Evolutionary conservation across 1,284 basidiomycete genomes (phyloP), one percentile per base, ranked within the genome.

Genomic region (Microbotryum silenes-acaulis): DNA sequence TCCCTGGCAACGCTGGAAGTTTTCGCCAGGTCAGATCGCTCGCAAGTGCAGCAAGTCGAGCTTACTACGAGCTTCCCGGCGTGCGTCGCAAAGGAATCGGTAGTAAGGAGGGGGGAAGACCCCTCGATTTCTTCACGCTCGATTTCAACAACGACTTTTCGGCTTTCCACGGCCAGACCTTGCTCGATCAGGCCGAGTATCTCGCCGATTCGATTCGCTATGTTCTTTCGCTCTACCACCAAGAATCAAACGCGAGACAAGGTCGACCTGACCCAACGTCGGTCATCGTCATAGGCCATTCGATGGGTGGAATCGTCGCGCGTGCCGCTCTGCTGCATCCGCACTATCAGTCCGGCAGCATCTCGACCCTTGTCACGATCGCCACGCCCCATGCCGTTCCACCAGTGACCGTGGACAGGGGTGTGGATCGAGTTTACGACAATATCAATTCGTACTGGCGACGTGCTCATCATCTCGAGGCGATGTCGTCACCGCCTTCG

Each of bases 131-230:
- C 72, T 97, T 87, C 73, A 81, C 91, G 25, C 89, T 92, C 65
- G 92, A 98, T 73, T 94, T 92, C 78, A 97, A 97, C 73, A 94
- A 98, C 75, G 96, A 97, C 72, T 84, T 97, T 49, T 92, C 91
- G 3, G 96, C 96, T 0, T 89, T 98, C 69, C 91, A 97, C 76
- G 91, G 91, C 0, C 82, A 86, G 2, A 97, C 92, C 0, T 79
- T 98, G 8, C 81, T 85, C 56, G 83, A 90, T 7, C 89, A 99
- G 76, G 88, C 86, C 23, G 76, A 79, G 20, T 98, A 90, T 75
- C 81, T 90, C 20, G 80, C 83, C 31, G 79, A 82, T 51, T 86
- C 87, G 7, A 82, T 97, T 54, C 76, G 78, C 6, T 89, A 88
- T 68, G 86, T 98, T 57, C 81, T 91, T 37, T 83, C 83, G 0